These are phyloP conservation scores for Ambrosia hybrid DNA, from an alignment of 140 eudicot species.

Conservation along the genomic window DNA sequence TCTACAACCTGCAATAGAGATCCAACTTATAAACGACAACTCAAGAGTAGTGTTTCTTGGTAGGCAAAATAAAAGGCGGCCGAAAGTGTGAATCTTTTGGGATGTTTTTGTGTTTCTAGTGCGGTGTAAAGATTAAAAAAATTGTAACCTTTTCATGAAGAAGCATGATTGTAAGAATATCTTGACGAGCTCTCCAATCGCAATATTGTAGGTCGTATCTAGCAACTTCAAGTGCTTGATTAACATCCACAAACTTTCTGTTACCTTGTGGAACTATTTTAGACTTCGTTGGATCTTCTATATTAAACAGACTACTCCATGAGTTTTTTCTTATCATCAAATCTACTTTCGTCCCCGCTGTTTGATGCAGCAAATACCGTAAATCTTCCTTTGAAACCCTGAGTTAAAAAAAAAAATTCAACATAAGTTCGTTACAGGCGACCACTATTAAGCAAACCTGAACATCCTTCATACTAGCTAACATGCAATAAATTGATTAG, in stretches of 20 bases:
- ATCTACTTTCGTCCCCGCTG: constrained; percentile 17
- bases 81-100: no score
- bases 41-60: no score
- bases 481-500: background rate
- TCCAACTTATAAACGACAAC: background rate
- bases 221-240: constrained; percentile 36
- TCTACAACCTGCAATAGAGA: constrained; percentile 67
- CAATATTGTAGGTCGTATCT: constrained; percentile 32
- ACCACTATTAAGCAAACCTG: background rate
- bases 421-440: background rate
- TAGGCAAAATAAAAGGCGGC: no score
- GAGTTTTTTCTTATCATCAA: constrained; percentile 27
- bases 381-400: constrained; percentile 24
- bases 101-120: no score
- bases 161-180: constrained; percentile 28
- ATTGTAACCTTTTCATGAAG: constrained; percentile 29
- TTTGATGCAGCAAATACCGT: constrained; percentile 24
- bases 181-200: constrained; percentile 33
- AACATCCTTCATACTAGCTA: background rate
- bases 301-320: constrained; percentile 23
- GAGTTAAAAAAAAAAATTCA: background rate
- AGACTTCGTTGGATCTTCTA: constrained; percentile 32
- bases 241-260: constrained; percentile 26
- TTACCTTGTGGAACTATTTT: constrained; percentile 21
- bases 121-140: background rate